Base-by-base conservation (phyloP, 176 grass and related monocot species). In the Puccinellia tenuiflora region DNA sequence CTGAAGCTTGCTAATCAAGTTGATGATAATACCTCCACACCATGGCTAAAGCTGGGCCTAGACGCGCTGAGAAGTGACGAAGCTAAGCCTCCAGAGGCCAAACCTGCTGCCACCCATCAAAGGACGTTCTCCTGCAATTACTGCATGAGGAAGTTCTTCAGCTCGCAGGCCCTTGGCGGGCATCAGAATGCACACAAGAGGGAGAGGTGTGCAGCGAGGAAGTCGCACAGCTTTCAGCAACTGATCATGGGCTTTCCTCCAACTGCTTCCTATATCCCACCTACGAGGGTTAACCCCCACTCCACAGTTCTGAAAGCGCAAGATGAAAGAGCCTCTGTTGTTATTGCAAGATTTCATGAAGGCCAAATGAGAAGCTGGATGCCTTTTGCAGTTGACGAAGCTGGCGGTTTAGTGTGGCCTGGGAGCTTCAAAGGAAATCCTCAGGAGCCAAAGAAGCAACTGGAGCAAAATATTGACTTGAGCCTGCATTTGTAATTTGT, bases 121-220 rank as follows among this genome's bases (percentile, higher is more conserved):
- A 90, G 92, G 76, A 97, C 79, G 22, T 94, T 97, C 87, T 92
- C 94, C 45, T 97, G 94, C 88, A 94, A 97, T 82, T 97, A 91
- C 85, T 97, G 91, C 89, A 91, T 90, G 89, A 90, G 85, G 61
- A 97, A 94, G 82, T 97, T 97, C 79, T 94, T 92, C 89, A 97
- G 91, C 30, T 97, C 91, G 0, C 94, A 97, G 85, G 94, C 94
- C 15, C 88, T 97, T 40, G 94, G 94, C 0, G 94, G 94, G 16
- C 94, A 97, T 73, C 94, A 97, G 78, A 94, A 97, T 75, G 94
- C 94, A 39, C 94, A 97, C 85, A 97, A 92, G 85, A 94, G 83
- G 90, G 94, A 97, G 87, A 89, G 91, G 75, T 90, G 89, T 37
- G 89, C 86, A 33, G 87, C 85, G 5, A 97, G 88, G 76, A 93